Conservation (phyloP, 805 yeast genomes). For the Wickerhamomyces hampshirensis region DNA sequence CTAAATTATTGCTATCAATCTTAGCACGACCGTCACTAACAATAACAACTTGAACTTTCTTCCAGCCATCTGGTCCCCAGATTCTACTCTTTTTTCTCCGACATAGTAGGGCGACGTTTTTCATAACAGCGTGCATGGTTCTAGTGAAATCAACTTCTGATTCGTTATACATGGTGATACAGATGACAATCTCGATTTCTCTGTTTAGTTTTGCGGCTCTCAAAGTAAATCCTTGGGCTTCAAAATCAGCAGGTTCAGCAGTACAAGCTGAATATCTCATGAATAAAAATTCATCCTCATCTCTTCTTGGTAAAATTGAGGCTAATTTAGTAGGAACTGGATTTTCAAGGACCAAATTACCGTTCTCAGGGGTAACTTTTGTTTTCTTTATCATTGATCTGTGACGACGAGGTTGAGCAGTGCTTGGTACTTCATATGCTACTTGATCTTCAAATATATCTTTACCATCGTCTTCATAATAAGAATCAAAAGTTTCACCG, state of each 20-base stretch:
- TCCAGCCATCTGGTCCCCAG: constrained; percentile 98
- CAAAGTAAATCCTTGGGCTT: constrained; percentile 73
- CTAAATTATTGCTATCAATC: constrained; percentile 78
- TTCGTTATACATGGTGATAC: constrained; percentile 97
- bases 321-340: constrained; percentile 89
- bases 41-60: constrained; percentile 86
- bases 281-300: constrained; percentile 87
- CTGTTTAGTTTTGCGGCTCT: constrained; percentile 84
- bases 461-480: constrained; percentile 1
- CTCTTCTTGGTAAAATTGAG: constrained; percentile 80
- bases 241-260: constrained; percentile 83
- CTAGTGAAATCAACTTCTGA: constrained; percentile 86
- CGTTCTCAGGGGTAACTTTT: constrained; percentile 71
- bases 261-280: constrained; percentile 99
- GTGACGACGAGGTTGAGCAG: constrained; percentile 52
- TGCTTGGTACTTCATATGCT: constrained; percentile 34
- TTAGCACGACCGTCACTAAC: constrained; percentile 94
- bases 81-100: constrained; percentile 74
- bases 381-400: constrained; percentile 64
- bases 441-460: constrained; percentile 34
- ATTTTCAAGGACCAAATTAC: constrained; percentile 86
- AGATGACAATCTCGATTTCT: constrained; percentile 86
- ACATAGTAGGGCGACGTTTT: constrained; percentile 83
- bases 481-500: constrained; percentile 38
- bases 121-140: constrained; percentile 92